Evolutionary conservation across 106 monocot species (phyloP), one percentile per base, ranked within the genome.

Genomic region (Dendrobium nobile): DNA sequence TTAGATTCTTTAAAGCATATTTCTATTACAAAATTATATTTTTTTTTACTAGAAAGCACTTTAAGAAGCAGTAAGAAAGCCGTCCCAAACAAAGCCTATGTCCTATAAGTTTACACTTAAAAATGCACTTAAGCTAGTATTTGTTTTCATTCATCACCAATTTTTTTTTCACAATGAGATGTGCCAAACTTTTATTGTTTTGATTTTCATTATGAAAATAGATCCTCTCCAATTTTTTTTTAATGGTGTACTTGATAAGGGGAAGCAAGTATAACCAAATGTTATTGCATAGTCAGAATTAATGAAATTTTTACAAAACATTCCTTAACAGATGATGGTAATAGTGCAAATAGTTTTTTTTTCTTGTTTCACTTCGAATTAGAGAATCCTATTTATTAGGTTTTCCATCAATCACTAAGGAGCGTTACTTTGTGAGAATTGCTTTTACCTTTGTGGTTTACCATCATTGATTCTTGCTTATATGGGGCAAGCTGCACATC

Each of bases 401-500:
- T 40, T 40, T 70, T 61, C 70, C 70, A 70, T 70, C 26, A 65
- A 26, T 24, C 64, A 27, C 26, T 70, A 16, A 70, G 37, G 0
- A 70, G 16, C 33, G 48, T 81, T 42, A 44, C 65, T 54, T 82
- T 67, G 9, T 84, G 81, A 89, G 95, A 95, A 85, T 99, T 85
- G 99, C 95, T 77, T 99, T 99, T 79, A 87, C 93, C 68, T 91
- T 77, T 67, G 83, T 99, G 77, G 95, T 99, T 70, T 99, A 99
- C 99, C 99, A 43, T 88, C 95, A 9, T 83, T 99, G 88, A 79
- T 99, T 44, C 84, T 99, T 41, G 95, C 95, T 40, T 99, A 99
- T 77, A 99, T 99, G 99, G 99, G 99, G 17, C 99, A 99, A 90
- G 99, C 99, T 64, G 99, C 99, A 9, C 95, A 95, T 84, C 84